Base-by-base conservation (phyloP, 1,284 basidiomycete species). In the Cutaneotrichosporon cavernicola region DNA sequence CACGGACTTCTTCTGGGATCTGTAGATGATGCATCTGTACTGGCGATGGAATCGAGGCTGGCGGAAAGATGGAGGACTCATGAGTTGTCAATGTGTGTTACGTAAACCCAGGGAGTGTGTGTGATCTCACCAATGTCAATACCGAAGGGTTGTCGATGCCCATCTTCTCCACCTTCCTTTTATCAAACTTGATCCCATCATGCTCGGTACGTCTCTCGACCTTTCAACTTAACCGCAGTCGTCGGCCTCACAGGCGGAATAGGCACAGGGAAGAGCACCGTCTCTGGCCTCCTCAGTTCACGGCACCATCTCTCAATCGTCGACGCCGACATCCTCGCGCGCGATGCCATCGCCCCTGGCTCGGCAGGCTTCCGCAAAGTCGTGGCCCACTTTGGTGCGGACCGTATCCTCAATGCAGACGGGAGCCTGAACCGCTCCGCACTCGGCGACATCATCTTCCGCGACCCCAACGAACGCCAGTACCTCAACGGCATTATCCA, bases 161-260 rank as follows among this genome's bases (percentile, higher is more conserved):
- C 47, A 50, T 50, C 40, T 43, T 43, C 47, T 50, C n/a, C 6
- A 21, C 47, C 9, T n/a, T 9, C 21, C 13, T 22, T n/a, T 9
- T 32, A 16, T 7, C 11, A 36, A 30, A 30, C 11, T 14, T 10
- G 4, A 40, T 21, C 7, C 55, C 7, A 56, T 6, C 26, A 61
- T 61, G 60, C 60, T 61, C 53, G 60, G 60, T 61, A 56, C 5
- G 51, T 22, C 22, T 11, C 1, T 16, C 34, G 5, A 2, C 9
- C 14, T 13, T 26, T 32, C 18, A 6, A n/a, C 10, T 58, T 60
- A 46, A 61, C 60, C 56, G 18, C 63, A 58, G 94, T 98, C 66
- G 87, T 98, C 67, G 96, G 96, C 53, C 86, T 99, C 47, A 97
- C 96, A 16, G 97, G 97, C 26, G 93, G 96, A 2, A 98, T 99